phyloP scores from a whole-genome alignment of 2,329 filamentous ascomycete genomes.

The Fusarium fracticaudum region DNA sequence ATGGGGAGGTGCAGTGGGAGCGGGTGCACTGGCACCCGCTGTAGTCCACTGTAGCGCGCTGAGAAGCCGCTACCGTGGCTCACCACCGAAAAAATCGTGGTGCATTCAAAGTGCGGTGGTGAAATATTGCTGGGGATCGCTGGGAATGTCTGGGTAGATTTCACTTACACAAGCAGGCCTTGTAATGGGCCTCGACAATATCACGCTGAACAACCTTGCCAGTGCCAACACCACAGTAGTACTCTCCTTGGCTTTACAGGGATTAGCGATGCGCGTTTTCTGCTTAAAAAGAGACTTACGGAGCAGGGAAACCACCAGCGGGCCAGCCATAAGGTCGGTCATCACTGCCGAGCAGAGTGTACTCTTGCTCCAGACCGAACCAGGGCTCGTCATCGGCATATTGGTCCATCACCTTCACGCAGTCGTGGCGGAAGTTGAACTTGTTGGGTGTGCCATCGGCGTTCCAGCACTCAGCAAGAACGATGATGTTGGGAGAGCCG shows the following conservation, averaged over 20 bases:
- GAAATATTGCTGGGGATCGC: too few relatives aligned
- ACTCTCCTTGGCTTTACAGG: slow-evolving; percentile 46
- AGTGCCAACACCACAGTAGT: slow-evolving; percentile 89
- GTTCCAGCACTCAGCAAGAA: slow-evolving; percentile 95
- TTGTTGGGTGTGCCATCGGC: slow-evolving; percentile 95
- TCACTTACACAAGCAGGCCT: slow-evolving; percentile 72
- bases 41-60: too few relatives aligned
- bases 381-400: slow-evolving; percentile 87
- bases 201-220: slow-evolving; percentile 98
- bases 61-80: too few relatives aligned
- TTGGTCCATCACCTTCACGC: slow-evolving; percentile 86
- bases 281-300: slow-evolving; percentile 53
- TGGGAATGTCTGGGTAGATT: too few relatives aligned
- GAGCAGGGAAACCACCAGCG: slow-evolving; percentile 83
- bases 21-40: too few relatives aligned
- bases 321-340: slow-evolving; percentile 86
- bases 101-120: too few relatives aligned
- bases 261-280: fast-evolving
- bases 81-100: too few relatives aligned
- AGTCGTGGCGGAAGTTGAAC: slow-evolving; percentile 97
- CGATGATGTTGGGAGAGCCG: slow-evolving; percentile 88
- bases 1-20: too few relatives aligned
- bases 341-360: slow-evolving; percentile 79
- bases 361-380: slow-evolving; percentile 99
- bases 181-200: slow-evolving; percentile 79